Base-by-base conservation (phyloP, 164 flowering plant species). In the Berberis thunbergii region DNA sequence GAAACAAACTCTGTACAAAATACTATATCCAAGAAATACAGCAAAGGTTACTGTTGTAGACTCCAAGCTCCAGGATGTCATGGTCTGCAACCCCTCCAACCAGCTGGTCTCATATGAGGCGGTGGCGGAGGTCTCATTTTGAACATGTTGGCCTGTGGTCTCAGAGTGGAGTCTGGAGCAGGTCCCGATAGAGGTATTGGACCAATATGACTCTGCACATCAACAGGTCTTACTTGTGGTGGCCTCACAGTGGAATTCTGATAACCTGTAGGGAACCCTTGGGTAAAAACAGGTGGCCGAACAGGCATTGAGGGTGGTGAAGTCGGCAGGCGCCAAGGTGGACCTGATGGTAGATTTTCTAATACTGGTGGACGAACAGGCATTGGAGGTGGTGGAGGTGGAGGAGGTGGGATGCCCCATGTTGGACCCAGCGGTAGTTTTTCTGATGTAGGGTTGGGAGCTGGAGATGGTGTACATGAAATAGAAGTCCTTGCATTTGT, bases 41-140 rank as follows among this genome's bases (percentile, higher is more conserved):
- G 26, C 26, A 26, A 26, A 26, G 26, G 26, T 26, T 26, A 26
- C 26, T 26, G 26, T 26, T 26, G 26, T 26, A 26, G 26, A 26
- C 26, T 26, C 26, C 26, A 26, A 26, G 26, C 26, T 26, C 26
- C 26, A 26, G 1, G n/a, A 67, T 38, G 48, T 66, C 68, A 69
- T n/a, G 64, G 68, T 62, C 62, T 64, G 69, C 63, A 39, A 64
- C 64, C 69, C 26, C 64, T 67, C 71, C 71, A 60, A 56, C 54
- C 67, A 52, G 66, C 6, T 38, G 64, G 66, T 1, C 45, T 48
- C n/a, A 45, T 60, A 60, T 62, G 65, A 64, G 26, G 26, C 26
- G 7, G 66, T 63, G 39, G 64, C 41, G 65, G 65, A 64, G 7
- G 66, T 63, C 43, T 67, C 41, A 43, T 55, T 43, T 74, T 59